Base-by-base conservation (phyloP, 208 protist genomes). In the Acanthamoeba lenticulata region DNA sequence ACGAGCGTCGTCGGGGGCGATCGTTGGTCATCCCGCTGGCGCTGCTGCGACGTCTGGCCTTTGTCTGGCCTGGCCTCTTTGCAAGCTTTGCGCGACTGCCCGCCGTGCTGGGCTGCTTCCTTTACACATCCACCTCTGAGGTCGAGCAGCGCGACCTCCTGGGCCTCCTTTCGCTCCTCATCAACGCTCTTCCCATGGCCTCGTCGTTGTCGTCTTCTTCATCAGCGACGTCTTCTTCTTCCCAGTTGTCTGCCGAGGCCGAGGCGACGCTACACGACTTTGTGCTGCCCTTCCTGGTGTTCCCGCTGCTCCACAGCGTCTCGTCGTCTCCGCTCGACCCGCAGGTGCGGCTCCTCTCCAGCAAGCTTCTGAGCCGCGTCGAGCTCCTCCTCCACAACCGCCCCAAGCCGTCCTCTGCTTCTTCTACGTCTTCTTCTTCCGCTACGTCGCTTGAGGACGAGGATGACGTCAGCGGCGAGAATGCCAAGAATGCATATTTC, bases 291-390 rank as follows among this genome's bases (percentile, higher is more conserved):
- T 89, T 89, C 38, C 7, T 89, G 1, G 44, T 89, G 13, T 60
- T 89, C 27, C 79, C 79, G 17, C 79, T 89, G n/a, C 79, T 89
- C 19, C 79, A 89, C 44, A 89, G 47, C 38, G 79, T 89, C 7
- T 55, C 79, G 17, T 89, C 79, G 40, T 49, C 79, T 21, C 79
- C 79, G 2, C 57, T 89, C 32, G 79, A 89, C 52, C n/a, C 79
- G 27, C 79, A 89, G 27, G 36, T 44, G 42, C n/a, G 29, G 17
- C 27, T 65, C 24, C 44, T 38, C 52, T 89, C 47, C 79, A 47
- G 17, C 79, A 89, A 89, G 79, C 79, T 89, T 13, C 52, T 89
- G n/a, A 42, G 19, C 17, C 24, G 32, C 27, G 79, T 89, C 17
- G 44, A 89, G 52, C 42, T 89, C n/a, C 34, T 89, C 42, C n/a